Evolutionary conservation across 352 stramenopile species (phyloP).

Genomic region (Globisporangium mamillatum): DNA sequence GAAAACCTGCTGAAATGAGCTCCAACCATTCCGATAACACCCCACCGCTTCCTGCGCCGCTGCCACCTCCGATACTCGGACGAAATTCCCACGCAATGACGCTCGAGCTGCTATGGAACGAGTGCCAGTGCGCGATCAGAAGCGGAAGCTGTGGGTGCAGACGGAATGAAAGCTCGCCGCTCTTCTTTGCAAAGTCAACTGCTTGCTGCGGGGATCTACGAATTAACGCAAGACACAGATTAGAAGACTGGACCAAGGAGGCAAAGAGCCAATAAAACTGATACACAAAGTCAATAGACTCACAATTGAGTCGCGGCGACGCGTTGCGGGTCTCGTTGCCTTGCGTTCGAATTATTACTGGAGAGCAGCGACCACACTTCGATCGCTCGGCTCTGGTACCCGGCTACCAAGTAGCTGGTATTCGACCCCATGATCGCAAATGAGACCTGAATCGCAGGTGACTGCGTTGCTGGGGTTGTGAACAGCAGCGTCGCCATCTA

Average conservation of each 20-base stretch:
- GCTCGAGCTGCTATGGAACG: slow-evolving; percentile 15
- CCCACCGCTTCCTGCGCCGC: slow-evolving; percentile 23
- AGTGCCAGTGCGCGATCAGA: slow-evolving; percentile 46
- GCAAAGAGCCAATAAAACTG: too few relatives aligned
- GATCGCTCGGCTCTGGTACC: slow-evolving; percentile 53
- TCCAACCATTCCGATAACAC: slow-evolving; percentile 21
- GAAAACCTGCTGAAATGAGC: slow-evolving; percentile 4
- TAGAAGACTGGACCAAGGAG: neutral
- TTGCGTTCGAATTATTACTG: neutral
- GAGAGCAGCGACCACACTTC: slow-evolving; percentile 46
- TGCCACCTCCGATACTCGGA: slow-evolving; percentile 25
- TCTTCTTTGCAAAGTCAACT: slow-evolving; percentile 50
- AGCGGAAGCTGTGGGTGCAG: slow-evolving; percentile 45
- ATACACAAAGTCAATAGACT: neutral
- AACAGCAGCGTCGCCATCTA: slow-evolving; percentile 32
- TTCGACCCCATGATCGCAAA: slow-evolving; percentile 27
- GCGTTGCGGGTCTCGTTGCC: slow-evolving; percentile 27
- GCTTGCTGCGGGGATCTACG: slow-evolving; percentile 38
- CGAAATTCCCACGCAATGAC: slow-evolving; percentile 17
- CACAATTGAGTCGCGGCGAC: slow-evolving; percentile 34
- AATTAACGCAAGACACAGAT: neutral
- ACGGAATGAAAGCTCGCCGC: slow-evolving; percentile 37
- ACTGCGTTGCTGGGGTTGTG: slow-evolving; percentile 29
- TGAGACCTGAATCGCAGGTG: slow-evolving; percentile 41
- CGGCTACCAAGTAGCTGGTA: slow-evolving; percentile 36